These are phyloP conservation scores for Arthroderma uncinatum DNA, from an alignment of 2,329 filamentous ascomycete species.

Conservation along the genomic window DNA sequence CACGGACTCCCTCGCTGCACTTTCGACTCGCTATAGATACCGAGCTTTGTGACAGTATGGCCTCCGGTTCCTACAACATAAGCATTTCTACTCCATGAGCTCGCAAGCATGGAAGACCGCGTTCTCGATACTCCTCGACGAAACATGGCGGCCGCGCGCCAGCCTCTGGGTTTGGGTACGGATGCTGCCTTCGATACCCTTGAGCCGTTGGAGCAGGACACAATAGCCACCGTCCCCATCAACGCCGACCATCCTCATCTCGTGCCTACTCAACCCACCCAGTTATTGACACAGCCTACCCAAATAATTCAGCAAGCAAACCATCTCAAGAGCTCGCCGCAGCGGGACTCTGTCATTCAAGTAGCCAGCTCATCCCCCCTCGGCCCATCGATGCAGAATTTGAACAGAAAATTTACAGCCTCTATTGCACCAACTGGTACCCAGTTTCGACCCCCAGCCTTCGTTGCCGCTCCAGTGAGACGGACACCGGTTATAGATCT, in stretches of 20 bases:
- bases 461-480: slow-evolving; percentile 31
- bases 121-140: slow-evolving; percentile 15
- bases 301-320: slow-evolving; percentile 40
- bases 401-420: slow-evolving; percentile 39
- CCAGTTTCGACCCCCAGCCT: slow-evolving; percentile 46
- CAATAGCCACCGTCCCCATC: slow-evolving; percentile 40
- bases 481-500: slow-evolving; percentile 35
- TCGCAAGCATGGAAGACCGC: slow-evolving; percentile 27
- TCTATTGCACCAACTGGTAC: slow-evolving; percentile 69
- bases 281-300: slow-evolving; percentile 48
- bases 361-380: slow-evolving; percentile 83
- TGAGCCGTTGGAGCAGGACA: slow-evolving; percentile 35
- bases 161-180: neutral
- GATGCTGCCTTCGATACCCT: neutral
- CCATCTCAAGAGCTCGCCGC: slow-evolving; percentile 23
- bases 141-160: neutral
- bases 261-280: slow-evolving; percentile 40
- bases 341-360: slow-evolving; percentile 46
- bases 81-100: neutral
- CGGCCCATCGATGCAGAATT: slow-evolving; percentile 36
- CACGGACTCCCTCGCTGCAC: too few species aligned
- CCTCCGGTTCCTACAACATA: neutral
- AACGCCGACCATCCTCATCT: slow-evolving; percentile 13
- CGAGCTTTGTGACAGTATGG: neutral
- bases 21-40: too few species aligned